Base-by-base conservation (phyloP, 2,329 filamentous ascomycete species). In the Diaporthe sp. region DNA sequence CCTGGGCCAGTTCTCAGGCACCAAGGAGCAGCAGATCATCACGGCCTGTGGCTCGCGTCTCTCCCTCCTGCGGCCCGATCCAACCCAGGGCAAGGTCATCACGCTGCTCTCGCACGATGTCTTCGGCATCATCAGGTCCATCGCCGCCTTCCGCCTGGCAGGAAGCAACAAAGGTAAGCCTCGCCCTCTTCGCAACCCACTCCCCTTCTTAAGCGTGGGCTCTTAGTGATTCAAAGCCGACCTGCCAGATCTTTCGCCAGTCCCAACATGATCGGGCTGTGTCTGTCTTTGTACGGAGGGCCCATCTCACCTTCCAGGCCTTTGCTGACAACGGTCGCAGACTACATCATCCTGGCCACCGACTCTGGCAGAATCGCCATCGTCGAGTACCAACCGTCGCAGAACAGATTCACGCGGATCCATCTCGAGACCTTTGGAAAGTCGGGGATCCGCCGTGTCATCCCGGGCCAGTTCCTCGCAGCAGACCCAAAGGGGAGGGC, bases 391-490 rank as follows among this genome's bases (percentile, higher is more conserved):
- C 87, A 96, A 49, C 93, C 94, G 19, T 91, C 94, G 25, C 92
- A 95, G 84, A 98, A 98, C 83, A 92, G 92, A 67, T 98, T 99
- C 85, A 93, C 93, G 80, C 93, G 95, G 62, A 90, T 98, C 78
- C 97, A 98, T 82, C 90, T 98, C 74, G 97, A 99, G 87, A 99
- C 97, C 0, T 99, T 98, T 84, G 97, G 97, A 79, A 99, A 99
- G 85, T 98, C 97, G 10, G 97, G 97, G 51, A 91, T 98, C 72
- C 93, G 97, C 75, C 93, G 97, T 80, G 96, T 98, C 51, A 92
- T 99, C 60, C 97, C 97, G 3, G 97, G 97, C 76, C 95, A 99
- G 84, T 99, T 98, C 82, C 90, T 99, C 39, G 97, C 96, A 9
- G 95, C 95, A 71, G 97, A 99, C 82, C 97, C 97, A 39, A 98